These are phyloP conservation scores for Neolentinus lepideus DNA, from an alignment of 1,284 basidiomycete genomes.

Conservation along the genomic window DNA sequence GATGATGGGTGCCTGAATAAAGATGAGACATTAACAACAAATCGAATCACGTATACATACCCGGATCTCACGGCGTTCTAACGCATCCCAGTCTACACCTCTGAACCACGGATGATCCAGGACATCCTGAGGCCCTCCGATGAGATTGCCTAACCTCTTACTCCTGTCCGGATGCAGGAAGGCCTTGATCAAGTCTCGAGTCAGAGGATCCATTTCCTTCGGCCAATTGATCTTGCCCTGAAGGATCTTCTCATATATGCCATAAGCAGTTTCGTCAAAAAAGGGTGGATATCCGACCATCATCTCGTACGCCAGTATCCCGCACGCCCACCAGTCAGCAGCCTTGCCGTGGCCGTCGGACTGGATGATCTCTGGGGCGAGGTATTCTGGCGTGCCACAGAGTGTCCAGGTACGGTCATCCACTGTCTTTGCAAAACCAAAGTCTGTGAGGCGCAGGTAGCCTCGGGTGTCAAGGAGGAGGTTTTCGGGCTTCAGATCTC, in stretches of 20 bases:
- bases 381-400: conserved; percentile 96
- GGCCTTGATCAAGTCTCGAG: conserved; percentile 71
- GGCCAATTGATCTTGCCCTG: conserved; percentile 93
- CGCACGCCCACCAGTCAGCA: conserved; percentile 99
- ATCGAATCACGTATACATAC: conserved; percentile 28
- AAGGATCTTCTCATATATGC: conserved; percentile 93
- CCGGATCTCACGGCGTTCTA: conserved; percentile 74
- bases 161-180: conserved; percentile 93
- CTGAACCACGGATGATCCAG: conserved; percentile 95
- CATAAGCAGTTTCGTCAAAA: conserved; percentile 91
- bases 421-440: conserved; percentile 97
- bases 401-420: conserved; percentile 99
- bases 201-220: conserved; percentile 76
- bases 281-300: conserved; percentile 91
- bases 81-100: conserved; percentile 84
- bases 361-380: conserved; percentile 93
- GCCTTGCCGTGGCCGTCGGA: conserved; percentile 97
- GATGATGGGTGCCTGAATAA: conserved; percentile 67
- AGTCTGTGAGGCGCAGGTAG: conserved; percentile 96
- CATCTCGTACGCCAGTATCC: conserved; percentile 97
- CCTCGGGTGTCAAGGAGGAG: conserved; percentile 92
- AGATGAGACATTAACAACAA: conserved; percentile 2
- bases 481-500: conserved; percentile 98
- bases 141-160: conserved; percentile 92
- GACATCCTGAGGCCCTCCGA: conserved; percentile 86